Percentiles rank a stretch among this genome's conserved stretches.
Conservation (phyloP, 2,329 filamentous ascomycete genomes). For the Diaporthe batatas region DNA sequence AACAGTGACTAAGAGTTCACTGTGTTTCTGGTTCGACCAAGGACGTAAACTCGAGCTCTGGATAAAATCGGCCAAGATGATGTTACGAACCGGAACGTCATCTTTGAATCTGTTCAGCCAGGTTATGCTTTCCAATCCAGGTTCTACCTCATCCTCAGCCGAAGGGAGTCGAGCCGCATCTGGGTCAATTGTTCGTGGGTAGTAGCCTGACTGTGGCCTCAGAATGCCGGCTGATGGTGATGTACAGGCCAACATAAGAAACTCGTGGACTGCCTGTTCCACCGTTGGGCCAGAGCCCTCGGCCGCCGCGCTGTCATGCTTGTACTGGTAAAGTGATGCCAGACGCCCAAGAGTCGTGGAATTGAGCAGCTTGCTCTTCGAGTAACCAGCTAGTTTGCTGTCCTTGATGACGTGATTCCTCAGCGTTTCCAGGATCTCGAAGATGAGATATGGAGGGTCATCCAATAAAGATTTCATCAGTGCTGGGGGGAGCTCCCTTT, state of each 20-base stretch:
- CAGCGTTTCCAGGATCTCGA: constrained; percentile 80
- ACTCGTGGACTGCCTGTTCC: constrained; percentile 78
- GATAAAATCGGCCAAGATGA: constrained; percentile 81
- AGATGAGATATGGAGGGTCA: constrained; percentile 81
- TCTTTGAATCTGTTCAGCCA: constrained; percentile 77
- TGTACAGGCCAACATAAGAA: constrained; percentile 82
- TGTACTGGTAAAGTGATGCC: constrained; percentile 76
- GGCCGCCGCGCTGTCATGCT: constrained; percentile 58
- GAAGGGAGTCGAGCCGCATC: constrained; percentile 60
- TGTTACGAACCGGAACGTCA: constrained; percentile 82
- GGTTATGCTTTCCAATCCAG: constrained; percentile 77
- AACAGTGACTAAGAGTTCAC: constrained; percentile 83
- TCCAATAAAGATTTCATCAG: constrained; percentile 83
- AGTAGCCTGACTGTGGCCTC: constrained; percentile 84
- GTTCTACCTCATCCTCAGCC: constrained; percentile 62
- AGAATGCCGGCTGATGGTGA: constrained; percentile 79
- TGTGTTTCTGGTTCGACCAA: constrained; percentile 84
- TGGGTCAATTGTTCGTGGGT: constrained; percentile 77
- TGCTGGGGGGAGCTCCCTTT: constrained; percentile 76
- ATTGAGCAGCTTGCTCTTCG: constrained; percentile 83
- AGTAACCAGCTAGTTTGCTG: constrained; percentile 76
- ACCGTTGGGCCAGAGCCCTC: constrained; percentile 65
- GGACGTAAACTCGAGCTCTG: constrained; percentile 83
- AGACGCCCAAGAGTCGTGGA: constrained; percentile 80
- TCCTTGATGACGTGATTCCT: constrained; percentile 81